Evolutionary conservation across 345 rosid species (phyloP).

Genomic region (Gossypium herbaceum): DNA sequence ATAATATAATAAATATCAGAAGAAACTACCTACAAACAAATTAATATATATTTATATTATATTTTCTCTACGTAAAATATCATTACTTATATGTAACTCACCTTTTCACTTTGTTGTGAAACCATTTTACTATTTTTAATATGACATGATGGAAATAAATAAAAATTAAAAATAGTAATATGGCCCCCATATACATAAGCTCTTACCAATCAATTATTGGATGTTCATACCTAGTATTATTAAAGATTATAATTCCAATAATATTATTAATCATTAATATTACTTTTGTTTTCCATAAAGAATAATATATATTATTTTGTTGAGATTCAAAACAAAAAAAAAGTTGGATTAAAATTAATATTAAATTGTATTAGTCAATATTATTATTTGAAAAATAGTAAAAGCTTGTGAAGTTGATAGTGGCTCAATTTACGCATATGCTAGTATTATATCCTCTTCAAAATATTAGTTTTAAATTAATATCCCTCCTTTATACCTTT

Average conservation of each 20-base stretch:
- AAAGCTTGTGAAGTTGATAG: too few species aligned
- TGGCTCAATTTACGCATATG: too few species aligned
- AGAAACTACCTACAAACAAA: not conserved
- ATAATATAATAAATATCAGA: not conserved
- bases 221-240: conserved; percentile 6
- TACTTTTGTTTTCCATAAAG: too few species aligned
- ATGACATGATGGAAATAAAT: not conserved
- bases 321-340: not conserved
- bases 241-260: not conserved
- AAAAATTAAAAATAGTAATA: not conserved
- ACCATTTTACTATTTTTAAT: too few species aligned
- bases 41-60: not conserved
- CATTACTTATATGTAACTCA: not conserved
- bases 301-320: not conserved
- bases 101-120: too few species aligned
- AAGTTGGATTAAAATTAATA: not conserved
- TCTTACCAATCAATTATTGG: conserved; percentile 9
- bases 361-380: not conserved
- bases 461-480: too few species aligned
- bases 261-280: not conserved
- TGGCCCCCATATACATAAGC: conserved; percentile 1
- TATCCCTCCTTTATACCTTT: too few species aligned
- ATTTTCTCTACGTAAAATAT: not conserved
- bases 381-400: not conserved
- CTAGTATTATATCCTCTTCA: too few species aligned